Conservation (phyloP, 1,139 yeast genomes). For the Entelexis sorbosivorans region DNA sequence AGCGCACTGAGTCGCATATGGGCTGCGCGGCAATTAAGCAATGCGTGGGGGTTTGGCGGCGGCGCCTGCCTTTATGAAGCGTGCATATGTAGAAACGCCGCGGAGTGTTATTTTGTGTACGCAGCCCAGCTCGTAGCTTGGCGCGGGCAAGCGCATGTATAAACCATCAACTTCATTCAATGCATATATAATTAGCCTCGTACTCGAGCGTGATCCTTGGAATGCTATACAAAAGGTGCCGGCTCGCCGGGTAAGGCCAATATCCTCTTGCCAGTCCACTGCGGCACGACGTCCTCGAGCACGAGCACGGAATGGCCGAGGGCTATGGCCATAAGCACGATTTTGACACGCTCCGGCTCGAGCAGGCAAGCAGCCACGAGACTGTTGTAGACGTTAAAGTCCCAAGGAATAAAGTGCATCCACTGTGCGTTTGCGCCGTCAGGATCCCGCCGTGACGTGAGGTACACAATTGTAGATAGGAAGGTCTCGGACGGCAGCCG, state of each 20-base stretch:
- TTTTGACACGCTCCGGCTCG: constrained; percentile 23
- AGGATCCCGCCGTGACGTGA: constrained; percentile 41
- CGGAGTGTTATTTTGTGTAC: too few species aligned
- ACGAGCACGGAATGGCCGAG: constrained; percentile 39
- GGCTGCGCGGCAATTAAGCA: too few species aligned
- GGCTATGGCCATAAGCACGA: constrained; percentile 32
- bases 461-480: constrained; percentile 34
- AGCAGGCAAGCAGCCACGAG: constrained; percentile 26
- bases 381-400: constrained; percentile 33
- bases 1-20: too few species aligned
- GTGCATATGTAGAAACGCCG: too few species aligned
- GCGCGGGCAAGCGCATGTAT: too few species aligned
- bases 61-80: too few species aligned
- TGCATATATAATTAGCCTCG: neutral
- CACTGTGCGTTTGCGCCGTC: constrained; percentile 24
- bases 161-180: neutral
- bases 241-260: constrained; percentile 13
- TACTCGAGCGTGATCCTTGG: too few species aligned
- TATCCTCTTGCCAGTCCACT: constrained; percentile 24
- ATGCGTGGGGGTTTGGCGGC: too few species aligned
- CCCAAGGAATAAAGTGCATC: constrained; percentile 5
- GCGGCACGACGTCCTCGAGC: constrained; percentile 38
- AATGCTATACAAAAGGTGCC: neutral
- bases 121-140: too few species aligned
- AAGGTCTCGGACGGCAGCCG: constrained; percentile 34